These are phyloP conservation scores for Trichoderma virens DNA, from an alignment of 495 filamentous ascomycete species.

Conservation along the genomic window DNA sequence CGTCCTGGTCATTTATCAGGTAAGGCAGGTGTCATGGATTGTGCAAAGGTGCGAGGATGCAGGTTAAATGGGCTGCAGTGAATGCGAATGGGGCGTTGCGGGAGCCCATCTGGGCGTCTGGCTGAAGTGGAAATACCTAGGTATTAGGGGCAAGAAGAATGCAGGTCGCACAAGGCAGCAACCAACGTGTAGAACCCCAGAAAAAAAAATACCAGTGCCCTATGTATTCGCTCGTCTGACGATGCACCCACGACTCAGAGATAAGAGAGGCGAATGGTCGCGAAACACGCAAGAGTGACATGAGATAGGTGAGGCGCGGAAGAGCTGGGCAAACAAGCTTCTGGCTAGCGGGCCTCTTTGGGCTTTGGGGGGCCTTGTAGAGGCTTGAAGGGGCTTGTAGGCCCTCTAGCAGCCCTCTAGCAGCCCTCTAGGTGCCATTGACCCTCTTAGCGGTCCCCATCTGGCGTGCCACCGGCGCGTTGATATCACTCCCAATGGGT, in stretches of 20 bases:
- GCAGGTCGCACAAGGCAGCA: too few relatives aligned
- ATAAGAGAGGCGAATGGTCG: conserved; percentile 6
- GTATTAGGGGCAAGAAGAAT: too few relatives aligned
- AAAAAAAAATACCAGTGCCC: not conserved
- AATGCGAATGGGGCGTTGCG: too few relatives aligned
- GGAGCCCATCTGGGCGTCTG: too few relatives aligned
- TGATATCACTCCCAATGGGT: not conserved
- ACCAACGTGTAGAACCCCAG: too few relatives aligned
- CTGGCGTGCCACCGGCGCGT: not conserved
- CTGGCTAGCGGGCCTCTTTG: not conserved
- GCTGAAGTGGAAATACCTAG: too few relatives aligned
- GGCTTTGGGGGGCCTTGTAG: too few relatives aligned
- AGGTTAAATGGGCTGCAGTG: not conserved
- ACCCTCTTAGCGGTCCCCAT: too few relatives aligned
- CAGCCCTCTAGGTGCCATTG: too few relatives aligned
- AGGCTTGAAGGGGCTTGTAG: too few relatives aligned
- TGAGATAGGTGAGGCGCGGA: not conserved
- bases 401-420: too few relatives aligned
- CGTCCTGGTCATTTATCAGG: too few relatives aligned
- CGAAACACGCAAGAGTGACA: conserved; percentile 2
- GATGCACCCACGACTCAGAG: not conserved
- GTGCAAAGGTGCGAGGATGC: not conserved
- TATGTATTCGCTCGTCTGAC: not conserved
- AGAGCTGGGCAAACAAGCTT: conserved; percentile 6
- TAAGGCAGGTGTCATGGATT: not conserved